phyloP scores from a whole-genome alignment of 176 grass and related monocot species.

The Rhynchospora pubera region DNA sequence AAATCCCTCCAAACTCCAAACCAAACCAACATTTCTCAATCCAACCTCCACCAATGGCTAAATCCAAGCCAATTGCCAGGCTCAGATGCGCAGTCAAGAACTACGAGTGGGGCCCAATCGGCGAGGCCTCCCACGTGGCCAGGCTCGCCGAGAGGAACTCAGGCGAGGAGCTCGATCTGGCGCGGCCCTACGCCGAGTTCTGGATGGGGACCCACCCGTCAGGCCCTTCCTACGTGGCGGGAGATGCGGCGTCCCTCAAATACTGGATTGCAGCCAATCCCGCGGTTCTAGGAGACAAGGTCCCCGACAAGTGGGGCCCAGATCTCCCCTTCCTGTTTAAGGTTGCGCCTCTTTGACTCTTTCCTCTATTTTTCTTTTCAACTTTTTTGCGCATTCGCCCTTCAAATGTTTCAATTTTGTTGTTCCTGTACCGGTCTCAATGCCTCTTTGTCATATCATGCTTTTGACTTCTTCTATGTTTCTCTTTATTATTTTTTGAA shows the following conservation, averaged over 20 bases:
- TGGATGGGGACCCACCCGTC: conserved; percentile 94
- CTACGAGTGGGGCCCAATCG: conserved; percentile 75
- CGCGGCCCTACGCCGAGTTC: conserved; percentile 66
- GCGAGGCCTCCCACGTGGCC: conserved; percentile 45
- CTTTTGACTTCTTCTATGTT: background rate
- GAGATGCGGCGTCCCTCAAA: conserved; percentile 21
- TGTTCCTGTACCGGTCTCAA: background rate
- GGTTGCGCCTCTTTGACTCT: conserved; percentile 19
- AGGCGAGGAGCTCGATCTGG: conserved; percentile 13
- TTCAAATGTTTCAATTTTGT: background rate
- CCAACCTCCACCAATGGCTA: background rate
- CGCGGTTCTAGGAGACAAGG: conserved; percentile 45
- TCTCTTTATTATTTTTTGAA: background rate
- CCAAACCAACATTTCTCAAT: background rate
- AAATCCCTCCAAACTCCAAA: background rate
- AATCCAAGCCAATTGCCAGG: conserved; percentile 9
- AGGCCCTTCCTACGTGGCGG: conserved; percentile 36
- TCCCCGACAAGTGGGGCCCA: conserved; percentile 44
- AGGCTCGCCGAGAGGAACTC: conserved; percentile 40
- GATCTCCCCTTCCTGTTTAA: conserved; percentile 96
- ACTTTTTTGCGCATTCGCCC: background rate
- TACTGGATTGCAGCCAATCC: conserved; percentile 59
- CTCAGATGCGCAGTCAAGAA: conserved; percentile 62
- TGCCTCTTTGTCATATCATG: background rate
- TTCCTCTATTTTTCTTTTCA: background rate